Base-by-base conservation (phyloP, 2,329 filamentous ascomycete genomes). In the Paraphaeosphaeria sporulosa region DNA sequence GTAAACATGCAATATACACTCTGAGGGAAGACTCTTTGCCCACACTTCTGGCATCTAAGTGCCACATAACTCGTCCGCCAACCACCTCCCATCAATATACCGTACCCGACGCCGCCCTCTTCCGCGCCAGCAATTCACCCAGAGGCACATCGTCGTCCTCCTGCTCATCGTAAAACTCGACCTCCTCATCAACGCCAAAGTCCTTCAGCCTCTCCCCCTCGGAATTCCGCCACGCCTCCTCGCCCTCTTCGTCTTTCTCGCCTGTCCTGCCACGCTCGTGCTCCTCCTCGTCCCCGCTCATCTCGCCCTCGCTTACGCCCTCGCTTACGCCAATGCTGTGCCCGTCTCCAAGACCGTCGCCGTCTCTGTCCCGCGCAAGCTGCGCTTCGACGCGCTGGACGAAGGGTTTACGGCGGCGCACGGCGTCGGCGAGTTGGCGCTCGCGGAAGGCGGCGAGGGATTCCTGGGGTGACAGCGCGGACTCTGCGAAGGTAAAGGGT, bases 141-240 rank as follows among this genome's bases (percentile, higher is more conserved):
- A 94, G 78, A 0, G 91, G 91, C 15, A 94, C 79, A 67, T 93
- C 88, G 47, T 93, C 88, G 43, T 89, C 87, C 40, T 85, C 83
- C 63, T 89, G 86, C 57, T 85, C 82, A 62, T 88, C 87, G 30
- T 87, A 86, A 49, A 89, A 89, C 63, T 93, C 89, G 0, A 84
- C 85, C 15, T 91, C 90, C 69, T 93, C 90, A 67, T 94, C 92
- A 0, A 95, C 91, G 1, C 92, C 92, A 71, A 89, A 95, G 69
- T 95, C 92, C 44, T 85, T 83, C 52, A 95, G 78, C 36, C 87
- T 82, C 71, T 94, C 90, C 1, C 91, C 92, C 55, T 94, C 91
- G 0, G 86, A 83, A 66, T 94, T 94, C 0, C 84, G 87, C 91
- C 91, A 95, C 5, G 81, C 85, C 44, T 84, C 83, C 69, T 86